These are phyloP conservation scores for Fomes fomentarius DNA, from an alignment of 1,284 basidiomycete genomes.

Conservation along the genomic window DNA sequence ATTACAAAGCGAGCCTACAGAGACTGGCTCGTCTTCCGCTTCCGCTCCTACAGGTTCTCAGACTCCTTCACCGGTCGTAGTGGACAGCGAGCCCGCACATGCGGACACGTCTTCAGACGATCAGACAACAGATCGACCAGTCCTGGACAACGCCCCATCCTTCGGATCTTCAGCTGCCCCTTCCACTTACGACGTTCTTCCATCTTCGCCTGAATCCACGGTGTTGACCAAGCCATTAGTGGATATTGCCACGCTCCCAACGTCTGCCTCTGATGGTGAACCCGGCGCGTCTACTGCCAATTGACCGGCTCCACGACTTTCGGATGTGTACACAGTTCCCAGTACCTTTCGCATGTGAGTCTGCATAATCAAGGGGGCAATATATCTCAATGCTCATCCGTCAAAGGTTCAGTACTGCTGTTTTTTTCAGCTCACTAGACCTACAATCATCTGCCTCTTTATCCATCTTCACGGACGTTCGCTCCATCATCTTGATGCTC, in stretches of 20 bases:
- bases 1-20: background rate
- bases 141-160: conserved; percentile 24
- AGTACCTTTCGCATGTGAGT: conserved; percentile 9
- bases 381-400: background rate
- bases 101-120: conserved; percentile 2
- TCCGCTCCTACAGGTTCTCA: conserved; percentile 3
- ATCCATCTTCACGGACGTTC: conserved; percentile 2
- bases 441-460: background rate
- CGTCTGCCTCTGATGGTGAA: conserved; percentile 9
- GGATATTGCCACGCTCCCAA: conserved; percentile 13
- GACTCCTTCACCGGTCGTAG: conserved; percentile 1
- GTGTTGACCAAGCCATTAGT: conserved; percentile 40
- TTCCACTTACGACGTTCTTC: conserved; percentile 39
- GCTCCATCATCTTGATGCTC: conserved; percentile 1
- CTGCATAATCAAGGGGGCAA: background rate
- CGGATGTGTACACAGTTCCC: conserved; percentile 17
- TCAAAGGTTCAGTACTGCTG: background rate
- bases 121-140: background rate
- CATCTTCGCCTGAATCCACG: conserved; percentile 40
- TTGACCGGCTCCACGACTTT: background rate
- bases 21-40: background rate
- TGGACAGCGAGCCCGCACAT: background rate
- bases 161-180: conserved; percentile 34
- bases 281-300: conserved; percentile 7
- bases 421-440: conserved; percentile 4